Evolutionary conservation across 805 yeast genomes (phyloP).

Genomic region (Teunomyces stri): DNA sequence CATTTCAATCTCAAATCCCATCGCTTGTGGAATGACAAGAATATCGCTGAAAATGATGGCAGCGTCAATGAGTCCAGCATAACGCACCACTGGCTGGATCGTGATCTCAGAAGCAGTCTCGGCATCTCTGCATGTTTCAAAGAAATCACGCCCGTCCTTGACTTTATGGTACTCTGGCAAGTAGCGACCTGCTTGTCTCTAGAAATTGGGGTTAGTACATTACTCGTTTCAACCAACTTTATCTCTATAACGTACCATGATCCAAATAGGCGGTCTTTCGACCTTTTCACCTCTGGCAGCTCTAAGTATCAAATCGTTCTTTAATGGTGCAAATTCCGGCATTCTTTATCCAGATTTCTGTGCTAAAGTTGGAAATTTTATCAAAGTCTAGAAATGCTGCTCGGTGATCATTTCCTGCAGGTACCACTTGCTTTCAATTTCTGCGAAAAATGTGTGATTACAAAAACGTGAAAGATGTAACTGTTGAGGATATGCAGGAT

Average conservation of each 20-base stretch:
- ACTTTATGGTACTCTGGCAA: conserved; percentile 88
- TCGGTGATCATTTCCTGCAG: too few relatives aligned
- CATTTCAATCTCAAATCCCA: conserved; percentile 95
- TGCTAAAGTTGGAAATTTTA: too few relatives aligned
- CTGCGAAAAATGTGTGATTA: background rate
- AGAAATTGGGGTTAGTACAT: conserved; percentile 1
- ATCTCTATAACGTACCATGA: conserved; percentile 53
- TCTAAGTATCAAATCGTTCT: conserved; percentile 86
- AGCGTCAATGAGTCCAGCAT: conserved; percentile 86
- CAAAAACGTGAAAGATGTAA: background rate
- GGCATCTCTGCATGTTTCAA: conserved; percentile 92
- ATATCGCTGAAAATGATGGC: conserved; percentile 97
- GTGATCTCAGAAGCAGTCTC: conserved; percentile 93
- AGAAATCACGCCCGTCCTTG: conserved; percentile 82
- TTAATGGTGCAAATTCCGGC: conserved; percentile 64
- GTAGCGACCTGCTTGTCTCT: conserved; percentile 95
- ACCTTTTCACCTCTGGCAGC: conserved; percentile 90
- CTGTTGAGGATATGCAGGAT: background rate
- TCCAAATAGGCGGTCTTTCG: conserved; percentile 97
- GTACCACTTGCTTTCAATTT: too few relatives aligned
- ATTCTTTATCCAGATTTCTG: conserved; percentile 9
- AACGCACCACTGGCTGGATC: conserved; percentile 91
- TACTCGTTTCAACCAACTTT: conserved; percentile 3
- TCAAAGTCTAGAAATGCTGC: too few relatives aligned
- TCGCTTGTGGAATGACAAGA: conserved; percentile 94